phyloP scores from a whole-genome alignment of 2,329 filamentous ascomycete genomes.

The Trichoderma simmonsii region DNA sequence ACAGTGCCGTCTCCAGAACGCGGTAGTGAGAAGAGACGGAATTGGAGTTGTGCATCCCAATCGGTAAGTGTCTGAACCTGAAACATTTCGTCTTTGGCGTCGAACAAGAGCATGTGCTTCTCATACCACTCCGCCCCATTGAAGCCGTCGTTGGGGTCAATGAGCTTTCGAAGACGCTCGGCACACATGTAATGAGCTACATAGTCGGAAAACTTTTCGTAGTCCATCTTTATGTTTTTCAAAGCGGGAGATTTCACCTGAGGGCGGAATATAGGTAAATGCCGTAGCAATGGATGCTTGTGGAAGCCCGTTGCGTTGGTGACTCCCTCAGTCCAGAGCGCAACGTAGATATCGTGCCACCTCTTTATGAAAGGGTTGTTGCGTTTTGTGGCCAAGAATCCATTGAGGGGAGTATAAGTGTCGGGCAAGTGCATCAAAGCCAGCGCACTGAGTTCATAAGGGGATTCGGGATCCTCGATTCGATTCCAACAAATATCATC shows the following conservation, averaged over 20 bases:
- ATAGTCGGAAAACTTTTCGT: constrained; percentile 27
- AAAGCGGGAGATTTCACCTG: background rate
- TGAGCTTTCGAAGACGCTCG: constrained; percentile 32
- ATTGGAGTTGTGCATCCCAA: constrained; percentile 21
- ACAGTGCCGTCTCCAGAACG: constrained; percentile 24
- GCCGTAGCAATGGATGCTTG: constrained; percentile 29
- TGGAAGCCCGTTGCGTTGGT: constrained; percentile 33
- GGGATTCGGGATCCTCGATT: constrained; percentile 35
- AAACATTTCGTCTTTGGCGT: constrained; percentile 20
- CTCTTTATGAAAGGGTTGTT: constrained; percentile 42
- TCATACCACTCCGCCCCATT: constrained; percentile 34
- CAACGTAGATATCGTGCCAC: constrained; percentile 39
- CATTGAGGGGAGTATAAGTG: constrained; percentile 32
- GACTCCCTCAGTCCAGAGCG: constrained; percentile 35
- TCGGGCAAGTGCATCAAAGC: background rate
- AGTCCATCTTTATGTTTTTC: constrained; percentile 7
- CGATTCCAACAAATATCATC: constrained; percentile 43
- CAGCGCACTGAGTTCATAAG: constrained; percentile 29
- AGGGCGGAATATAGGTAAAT: background rate
- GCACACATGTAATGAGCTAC: constrained; percentile 31
- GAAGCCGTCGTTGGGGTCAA: constrained; percentile 34
- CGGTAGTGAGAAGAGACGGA: constrained; percentile 24
- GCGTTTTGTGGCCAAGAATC: constrained; percentile 42
- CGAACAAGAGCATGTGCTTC: constrained; percentile 31
- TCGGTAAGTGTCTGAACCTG: constrained; percentile 2